phyloP scores from a whole-genome alignment of 192 early-diverging fungal genomes.

The Podila epicladia region DNA sequence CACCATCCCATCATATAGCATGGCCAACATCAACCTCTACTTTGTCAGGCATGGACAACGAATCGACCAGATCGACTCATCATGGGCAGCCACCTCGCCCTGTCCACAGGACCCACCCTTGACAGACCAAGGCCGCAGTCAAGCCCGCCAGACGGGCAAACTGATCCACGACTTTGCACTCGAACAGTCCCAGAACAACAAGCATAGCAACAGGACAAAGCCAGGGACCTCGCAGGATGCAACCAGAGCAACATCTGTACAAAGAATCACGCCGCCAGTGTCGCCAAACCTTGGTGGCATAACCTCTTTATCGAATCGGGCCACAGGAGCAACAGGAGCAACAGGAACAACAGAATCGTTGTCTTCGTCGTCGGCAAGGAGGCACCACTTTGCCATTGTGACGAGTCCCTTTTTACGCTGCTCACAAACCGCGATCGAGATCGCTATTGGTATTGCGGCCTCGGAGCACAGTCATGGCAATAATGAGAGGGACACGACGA shows the following conservation, averaged over 20 bases:
- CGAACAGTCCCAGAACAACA: constrained; percentile 5
- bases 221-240: no score
- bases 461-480: background rate
- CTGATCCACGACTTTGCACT: constrained; percentile 35
- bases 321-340: constrained; percentile 1
- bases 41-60: constrained; percentile 53
- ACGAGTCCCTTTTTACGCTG: constrained; percentile 49
- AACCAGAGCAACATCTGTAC: background rate
- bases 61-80: constrained; percentile 47
- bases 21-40: constrained; percentile 44
- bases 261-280: constrained; percentile 35
- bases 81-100: constrained; percentile 38
- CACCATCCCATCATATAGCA: background rate
- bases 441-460: constrained; percentile 37
- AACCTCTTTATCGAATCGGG: background rate
- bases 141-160: constrained; percentile 43
- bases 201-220: background rate
- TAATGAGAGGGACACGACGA: constrained; percentile 1
- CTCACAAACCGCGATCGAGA: constrained; percentile 46
- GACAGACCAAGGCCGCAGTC: constrained; percentile 35
- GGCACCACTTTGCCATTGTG: constrained; percentile 47
- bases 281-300: constrained; percentile 9
- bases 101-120: constrained; percentile 52
- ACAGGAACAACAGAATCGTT: background rate
- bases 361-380: background rate